Evolutionary conservation across 345 rosid species (phyloP), one percentile per base, ranked within the genome.

Genomic region (Salix koriyanagi): DNA sequence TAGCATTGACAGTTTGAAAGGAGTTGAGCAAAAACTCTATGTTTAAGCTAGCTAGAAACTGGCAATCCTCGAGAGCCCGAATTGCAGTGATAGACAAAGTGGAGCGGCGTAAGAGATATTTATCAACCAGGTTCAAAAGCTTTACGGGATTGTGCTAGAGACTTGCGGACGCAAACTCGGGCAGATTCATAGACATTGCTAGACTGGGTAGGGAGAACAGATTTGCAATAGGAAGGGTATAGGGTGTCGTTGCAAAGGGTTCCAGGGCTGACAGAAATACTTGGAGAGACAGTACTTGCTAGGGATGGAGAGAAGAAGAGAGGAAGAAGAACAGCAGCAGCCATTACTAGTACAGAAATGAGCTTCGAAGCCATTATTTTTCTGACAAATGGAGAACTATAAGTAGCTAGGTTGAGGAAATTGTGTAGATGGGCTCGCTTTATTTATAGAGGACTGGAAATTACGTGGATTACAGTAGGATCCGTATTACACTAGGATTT

Each of bases 21-120:
- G 96, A 80, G 60, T 75, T 87, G 42, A 61, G 41, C 69, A 95
- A 84, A 71, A 87, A 91, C 36, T 91, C 98, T 14, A 88, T 68
- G 78, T 90, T 91, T 68, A 86, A 76, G 25, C 42, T 64, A 21
- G 93, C 93, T 6, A 95, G 87, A 13, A 75, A 67, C 12, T 65
- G 80, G 81, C 98, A 95, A 76, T 95, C 99, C 81, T 91, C 87
- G 11, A 95, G 88, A 19, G 98, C 98, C 8, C 91, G 75, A 68
- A 86, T 16, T 1, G 90, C 89, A 18, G 90, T 2, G 19, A 54
- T 36, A 0, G 97, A 84, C 48, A 93, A 62, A 19, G 84, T 18
- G 14, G 84, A 84, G 56, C 76, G 77, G 74, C 77, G 82, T n/a
- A 74, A 58, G 7, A 90, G 87, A 78, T 91, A 93, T 32, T 80